Evolutionary conservation across 805 yeast genomes (phyloP).

Genomic region (Limtongia smithiae): DNA sequence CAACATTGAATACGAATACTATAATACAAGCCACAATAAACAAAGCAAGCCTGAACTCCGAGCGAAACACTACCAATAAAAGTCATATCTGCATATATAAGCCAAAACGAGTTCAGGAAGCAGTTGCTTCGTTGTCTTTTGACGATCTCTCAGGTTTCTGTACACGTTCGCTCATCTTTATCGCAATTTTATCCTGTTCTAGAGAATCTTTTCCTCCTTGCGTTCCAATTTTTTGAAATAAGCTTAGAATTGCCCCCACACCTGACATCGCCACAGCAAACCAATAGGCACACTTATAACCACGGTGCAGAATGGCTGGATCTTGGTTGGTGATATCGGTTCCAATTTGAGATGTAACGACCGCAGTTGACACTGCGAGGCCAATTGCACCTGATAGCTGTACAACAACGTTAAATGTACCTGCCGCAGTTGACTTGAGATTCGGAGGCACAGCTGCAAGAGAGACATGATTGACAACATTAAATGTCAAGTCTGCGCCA

Average conservation of each 20-base stretch:
- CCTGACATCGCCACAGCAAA: conserved; percentile 10
- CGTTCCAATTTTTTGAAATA: conserved; percentile 40
- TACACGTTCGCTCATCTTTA: background rate
- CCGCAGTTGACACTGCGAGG: conserved; percentile 40
- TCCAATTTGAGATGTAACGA: conserved; percentile 35
- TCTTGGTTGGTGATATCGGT: background rate
- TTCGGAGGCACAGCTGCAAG: conserved; percentile 42
- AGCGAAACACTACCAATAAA: too few relatives aligned
- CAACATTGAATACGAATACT: too few relatives aligned
- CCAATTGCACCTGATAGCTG: conserved; percentile 45
- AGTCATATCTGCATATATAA: too few relatives aligned
- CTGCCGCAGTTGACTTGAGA: conserved; percentile 47
- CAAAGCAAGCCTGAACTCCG: too few relatives aligned
- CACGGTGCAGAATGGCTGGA: conserved; percentile 5
- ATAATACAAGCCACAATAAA: too few relatives aligned
- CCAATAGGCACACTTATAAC: conserved; percentile 26
- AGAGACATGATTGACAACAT: conserved; percentile 45
- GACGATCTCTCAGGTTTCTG: too few relatives aligned
- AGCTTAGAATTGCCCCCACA: conserved; percentile 31
- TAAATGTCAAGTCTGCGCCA: conserved; percentile 49
- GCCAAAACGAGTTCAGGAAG: too few relatives aligned
- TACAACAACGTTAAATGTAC: conserved; percentile 46
- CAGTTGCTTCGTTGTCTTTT: too few relatives aligned
- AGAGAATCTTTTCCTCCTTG: conserved; percentile 6
- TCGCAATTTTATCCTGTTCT: background rate